phyloP scores from a whole-genome alignment of 2,329 filamentous ascomycete species.

The Ascochyta pisi region DNA sequence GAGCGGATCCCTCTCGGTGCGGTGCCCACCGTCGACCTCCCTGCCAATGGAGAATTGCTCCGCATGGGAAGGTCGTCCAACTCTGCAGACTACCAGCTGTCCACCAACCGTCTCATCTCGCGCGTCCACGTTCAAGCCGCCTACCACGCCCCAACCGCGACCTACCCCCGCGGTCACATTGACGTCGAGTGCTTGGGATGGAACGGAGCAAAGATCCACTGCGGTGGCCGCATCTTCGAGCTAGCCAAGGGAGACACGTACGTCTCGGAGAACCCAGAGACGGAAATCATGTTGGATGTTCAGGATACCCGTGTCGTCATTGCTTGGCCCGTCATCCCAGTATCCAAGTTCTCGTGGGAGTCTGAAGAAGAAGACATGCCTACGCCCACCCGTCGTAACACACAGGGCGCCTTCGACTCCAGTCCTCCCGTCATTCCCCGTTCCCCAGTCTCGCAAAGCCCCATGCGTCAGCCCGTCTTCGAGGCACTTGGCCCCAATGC shows the following conservation, averaged over 20 bases:
- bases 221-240: conserved; percentile 85
- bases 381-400: conserved; percentile 42
- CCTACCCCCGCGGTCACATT: conserved; percentile 76
- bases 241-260: conserved; percentile 88
- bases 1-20: conserved; percentile 84
- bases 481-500: conserved; percentile 42
- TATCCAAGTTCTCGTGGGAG: conserved; percentile 53
- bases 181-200: conserved; percentile 92
- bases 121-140: conserved; percentile 89
- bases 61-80: conserved; percentile 93
- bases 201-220: conserved; percentile 95
- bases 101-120: conserved; percentile 89
- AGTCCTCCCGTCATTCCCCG: conserved; percentile 70
- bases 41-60: conserved; percentile 79
- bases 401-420: conserved; percentile 59
- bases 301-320: conserved; percentile 90
- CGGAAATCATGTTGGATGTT: conserved; percentile 94
- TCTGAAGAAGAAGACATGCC: conserved; percentile 65
- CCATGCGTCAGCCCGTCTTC: conserved; percentile 57
- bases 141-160: conserved; percentile 74
- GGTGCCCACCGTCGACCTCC: conserved; percentile 82
- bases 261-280: conserved; percentile 83
- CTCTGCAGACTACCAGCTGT: conserved; percentile 94
- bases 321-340: conserved; percentile 79
- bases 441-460: conserved; percentile 79